These are phyloP conservation scores for Megacollybia platyphylla DNA, from an alignment of 1,284 basidiomycete genomes.

Conservation along the genomic window DNA sequence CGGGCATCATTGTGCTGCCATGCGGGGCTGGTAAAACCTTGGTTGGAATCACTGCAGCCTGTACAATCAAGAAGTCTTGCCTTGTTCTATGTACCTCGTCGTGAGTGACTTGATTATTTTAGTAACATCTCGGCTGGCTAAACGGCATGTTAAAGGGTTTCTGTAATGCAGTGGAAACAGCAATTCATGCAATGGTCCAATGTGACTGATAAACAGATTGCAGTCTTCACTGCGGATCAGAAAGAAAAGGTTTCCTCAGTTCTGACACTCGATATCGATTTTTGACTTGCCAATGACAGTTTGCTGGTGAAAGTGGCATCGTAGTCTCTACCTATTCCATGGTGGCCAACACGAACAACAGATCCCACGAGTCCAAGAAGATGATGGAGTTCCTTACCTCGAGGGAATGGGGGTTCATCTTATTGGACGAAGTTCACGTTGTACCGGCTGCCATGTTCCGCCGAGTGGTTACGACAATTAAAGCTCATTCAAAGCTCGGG, in stretches of 20 bases:
- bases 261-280: conserved; percentile 1
- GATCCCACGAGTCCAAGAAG: conserved; percentile 93
- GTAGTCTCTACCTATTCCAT: conserved; percentile 97
- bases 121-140: not conserved
- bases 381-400: conserved; percentile 98
- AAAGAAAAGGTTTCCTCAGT: conserved; percentile 72
- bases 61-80: conserved; percentile 98
- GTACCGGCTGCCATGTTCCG: conserved; percentile 97
- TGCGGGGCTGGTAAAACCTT: conserved; percentile 99
- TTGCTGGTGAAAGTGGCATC: conserved; percentile 88
- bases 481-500: conserved; percentile 94
- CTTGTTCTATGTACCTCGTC: conserved; percentile 96
- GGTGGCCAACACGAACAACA: conserved; percentile 94
- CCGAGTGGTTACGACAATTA: conserved; percentile 91
- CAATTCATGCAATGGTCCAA: conserved; percentile 98
- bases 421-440: conserved; percentile 95
- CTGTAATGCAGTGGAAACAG: conserved; percentile 96
- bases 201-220: conserved; percentile 88
- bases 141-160: conserved; percentile 47
- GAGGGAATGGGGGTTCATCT: conserved; percentile 90
- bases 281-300: conserved; percentile 32
- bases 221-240: conserved; percentile 91
- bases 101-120: conserved; percentile 32
- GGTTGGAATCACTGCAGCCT: conserved; percentile 97
- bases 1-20: conserved; percentile 96